A percentile compares a stretch with the other conserved stretches of the same genome.
Evolutionary conservation across 2,329 filamentous ascomycete genomes (phyloP).

Genomic region (Plenodomus tracheiphilus): DNA sequence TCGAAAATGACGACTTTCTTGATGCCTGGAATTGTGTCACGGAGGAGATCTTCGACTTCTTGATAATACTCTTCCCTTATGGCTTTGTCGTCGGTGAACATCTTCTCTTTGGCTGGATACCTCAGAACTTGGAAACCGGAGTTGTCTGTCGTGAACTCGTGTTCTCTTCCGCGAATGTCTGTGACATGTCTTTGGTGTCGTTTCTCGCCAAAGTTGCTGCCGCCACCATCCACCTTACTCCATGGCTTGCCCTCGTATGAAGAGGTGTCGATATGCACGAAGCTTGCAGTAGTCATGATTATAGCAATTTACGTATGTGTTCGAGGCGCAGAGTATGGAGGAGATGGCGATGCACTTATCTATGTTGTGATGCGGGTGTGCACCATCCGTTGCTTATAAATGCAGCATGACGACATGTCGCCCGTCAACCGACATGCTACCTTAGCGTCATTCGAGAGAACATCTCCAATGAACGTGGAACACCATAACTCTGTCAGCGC

Average conservation of each 20-base stretch:
- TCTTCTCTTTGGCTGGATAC: conserved; percentile 57
- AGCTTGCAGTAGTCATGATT: conserved; percentile 61
- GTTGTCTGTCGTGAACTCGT: conserved; percentile 59
- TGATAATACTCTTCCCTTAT: conserved; percentile 63
- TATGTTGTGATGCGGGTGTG: conserved; percentile 7
- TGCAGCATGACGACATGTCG: conserved; percentile 25
- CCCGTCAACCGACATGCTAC: conserved; percentile 13
- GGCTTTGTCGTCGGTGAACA: conserved; percentile 59
- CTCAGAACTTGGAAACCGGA: conserved; percentile 62
- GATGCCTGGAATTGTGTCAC: conserved; percentile 57
- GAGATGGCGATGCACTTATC: conserved; percentile 5
- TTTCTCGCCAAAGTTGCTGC: conserved; percentile 56
- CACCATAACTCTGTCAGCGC: too few relatives aligned
- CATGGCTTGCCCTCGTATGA: conserved; percentile 61
- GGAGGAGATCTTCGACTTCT: conserved; percentile 63
- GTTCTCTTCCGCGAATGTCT: conserved; percentile 58
- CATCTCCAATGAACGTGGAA: too few relatives aligned
- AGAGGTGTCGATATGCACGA: conserved; percentile 64
- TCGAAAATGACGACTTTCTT: conserved; percentile 71
- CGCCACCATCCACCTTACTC: conserved; percentile 66
- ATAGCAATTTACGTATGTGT: neutral
- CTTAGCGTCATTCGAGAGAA: too few relatives aligned
- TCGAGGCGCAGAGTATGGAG: neutral
- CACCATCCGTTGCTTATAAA: conserved; percentile 30
- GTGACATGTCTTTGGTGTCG: conserved; percentile 55